A percentile compares a stretch with the other conserved stretches of the same genome.
Evolutionary conservation across 164 flowering plant genomes (phyloP).

Genomic region (Litsea cubeba): DNA sequence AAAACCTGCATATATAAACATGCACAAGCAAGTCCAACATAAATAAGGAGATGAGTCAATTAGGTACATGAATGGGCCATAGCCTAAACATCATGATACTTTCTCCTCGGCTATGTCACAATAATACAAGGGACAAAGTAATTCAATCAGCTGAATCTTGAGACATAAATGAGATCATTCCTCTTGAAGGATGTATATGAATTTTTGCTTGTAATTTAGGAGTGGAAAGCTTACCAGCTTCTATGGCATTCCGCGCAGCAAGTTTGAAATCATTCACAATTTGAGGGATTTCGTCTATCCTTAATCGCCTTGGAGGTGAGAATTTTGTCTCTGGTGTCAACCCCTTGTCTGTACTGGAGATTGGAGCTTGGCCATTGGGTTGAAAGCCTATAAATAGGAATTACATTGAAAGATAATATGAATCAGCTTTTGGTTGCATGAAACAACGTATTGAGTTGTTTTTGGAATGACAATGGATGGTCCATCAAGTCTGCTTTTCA

Average conservation of each 20-base stretch:
- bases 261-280: slow-evolving; percentile 29
- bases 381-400: slow-evolving; percentile 16
- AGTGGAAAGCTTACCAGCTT: slow-evolving; percentile 23
- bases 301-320: slow-evolving; percentile 28
- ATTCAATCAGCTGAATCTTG: no score
- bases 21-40: no score
- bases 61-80: background rate
- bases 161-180: no score
- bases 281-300: slow-evolving; percentile 34
- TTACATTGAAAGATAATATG: no score
- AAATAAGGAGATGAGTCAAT: no score
- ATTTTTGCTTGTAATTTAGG: background rate
- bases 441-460: no score
- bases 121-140: no score
- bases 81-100: no score
- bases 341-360: slow-evolving; percentile 24
- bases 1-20: slow-evolving; percentile 30
- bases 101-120: no score
- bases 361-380: slow-evolving; percentile 57
- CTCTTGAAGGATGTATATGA: no score
- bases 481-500: no score
- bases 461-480: no score
- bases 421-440: background rate
- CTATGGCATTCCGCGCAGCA: slow-evolving; percentile 36
- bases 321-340: slow-evolving; percentile 19